Evolutionary conservation across 2,329 filamentous ascomycete species (phyloP), one percentile per base, ranked within the genome.

Genomic region (Didymella sp.): DNA sequence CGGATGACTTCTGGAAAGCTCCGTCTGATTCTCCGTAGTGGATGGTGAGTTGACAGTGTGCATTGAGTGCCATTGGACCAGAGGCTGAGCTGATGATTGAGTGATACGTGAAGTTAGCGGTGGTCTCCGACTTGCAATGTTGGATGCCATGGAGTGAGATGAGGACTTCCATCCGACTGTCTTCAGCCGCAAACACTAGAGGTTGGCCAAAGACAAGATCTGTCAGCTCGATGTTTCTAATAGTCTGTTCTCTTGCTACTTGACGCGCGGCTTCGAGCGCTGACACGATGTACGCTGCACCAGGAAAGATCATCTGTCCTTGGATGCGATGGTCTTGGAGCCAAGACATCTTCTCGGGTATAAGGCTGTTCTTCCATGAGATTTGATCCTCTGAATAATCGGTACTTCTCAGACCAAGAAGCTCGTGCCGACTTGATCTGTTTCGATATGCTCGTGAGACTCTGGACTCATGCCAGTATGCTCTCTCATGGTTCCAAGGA

Each of bases 281-380:
- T 66, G 80, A 79, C 4, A 72, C 66, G 0, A 82, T 55, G 52
- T 79, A 82, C 0, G 73, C 81, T 1, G 81, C 77, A 1, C 65
- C 77, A 0, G 82, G 82, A 33, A 80, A 81, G 1, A 83, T 63
- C 0, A 77, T 65, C 8, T 78, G 69, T 1, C 59, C 60, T 33
- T 69, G 62, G 1, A 72, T 19, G 2, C 53, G 11, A 40, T 72
- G 69, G 2, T 58, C 65, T 2, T 4, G 2, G 1, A 72, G 13
- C 69, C 69, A 70, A 0, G 58, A 27, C 6, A 63, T 24, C 30
- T 68, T 60, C 1, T 44, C 45, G 0, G 45, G 57, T 0, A 38
- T 30, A 2, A 71, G 21, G 6, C 60, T 22, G 15, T 67, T 62
- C 1, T 33, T 24, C 67, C 67, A 71, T 43, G 37, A 42, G 8